A percentile compares a stretch with the other conserved stretches of the same genome.
phyloP scores from a whole-genome alignment of 768 basidiomycete species.

The Psilocybe subaeruginosa region DNA sequence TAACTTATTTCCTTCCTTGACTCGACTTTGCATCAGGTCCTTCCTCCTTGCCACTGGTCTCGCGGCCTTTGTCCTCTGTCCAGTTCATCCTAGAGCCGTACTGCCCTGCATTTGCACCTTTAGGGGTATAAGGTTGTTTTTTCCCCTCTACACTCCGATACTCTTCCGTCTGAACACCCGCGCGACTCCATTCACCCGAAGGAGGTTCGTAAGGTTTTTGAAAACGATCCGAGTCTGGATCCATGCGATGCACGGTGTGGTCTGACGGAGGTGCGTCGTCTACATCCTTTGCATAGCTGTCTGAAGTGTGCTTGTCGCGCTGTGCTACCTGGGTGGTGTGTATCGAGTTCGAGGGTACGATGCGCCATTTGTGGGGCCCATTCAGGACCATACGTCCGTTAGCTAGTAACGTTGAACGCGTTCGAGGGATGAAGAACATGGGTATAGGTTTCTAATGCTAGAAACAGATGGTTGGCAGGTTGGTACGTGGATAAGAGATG shows the following conservation, averaged over 20 bases:
- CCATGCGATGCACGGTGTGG: slow-evolving; percentile 22
- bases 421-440: neutral
- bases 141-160: slow-evolving; percentile 29
- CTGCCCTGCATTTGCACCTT: slow-evolving; percentile 31
- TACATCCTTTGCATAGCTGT: slow-evolving; percentile 25
- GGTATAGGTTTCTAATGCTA: neutral
- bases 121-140: slow-evolving; percentile 34
- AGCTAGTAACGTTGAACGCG: neutral
- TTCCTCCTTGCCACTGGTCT: slow-evolving; percentile 33
- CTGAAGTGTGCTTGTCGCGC: slow-evolving; percentile 17
- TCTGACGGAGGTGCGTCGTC: slow-evolving; percentile 20
- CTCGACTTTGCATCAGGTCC: slow-evolving; percentile 42
- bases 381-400: neutral
- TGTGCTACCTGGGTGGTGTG: neutral
- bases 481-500: neutral
- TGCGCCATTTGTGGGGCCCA: neutral
- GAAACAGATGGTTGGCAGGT: neutral
- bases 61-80: slow-evolving; percentile 34
- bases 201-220: slow-evolving; percentile 49
- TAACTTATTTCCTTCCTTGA: slow-evolving; percentile 28
- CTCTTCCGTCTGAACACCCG: slow-evolving; percentile 39
- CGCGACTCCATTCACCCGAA: slow-evolving; percentile 47
- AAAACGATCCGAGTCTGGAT: slow-evolving; percentile 19
- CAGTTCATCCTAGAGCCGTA: slow-evolving; percentile 30
- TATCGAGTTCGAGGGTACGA: neutral